Evolutionary conservation across 164 flowering plant species (phyloP).

Genomic region (Berberis vulgaris): DNA sequence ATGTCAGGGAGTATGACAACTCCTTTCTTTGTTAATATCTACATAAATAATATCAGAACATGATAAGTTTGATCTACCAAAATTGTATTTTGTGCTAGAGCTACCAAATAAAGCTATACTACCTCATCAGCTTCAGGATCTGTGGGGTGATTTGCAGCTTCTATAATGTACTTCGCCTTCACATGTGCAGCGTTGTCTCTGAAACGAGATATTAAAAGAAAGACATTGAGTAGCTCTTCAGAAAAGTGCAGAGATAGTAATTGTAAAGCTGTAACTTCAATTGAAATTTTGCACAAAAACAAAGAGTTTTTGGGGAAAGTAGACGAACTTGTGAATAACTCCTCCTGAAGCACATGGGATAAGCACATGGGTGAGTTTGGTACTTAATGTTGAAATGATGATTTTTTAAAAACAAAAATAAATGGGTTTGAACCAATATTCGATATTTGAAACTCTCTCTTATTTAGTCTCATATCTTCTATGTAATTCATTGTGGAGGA

Average conservation of each 20-base stretch:
- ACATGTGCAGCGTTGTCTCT: slow-evolving; percentile 75
- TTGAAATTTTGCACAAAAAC: neutral
- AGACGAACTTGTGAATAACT: slow-evolving; percentile 58
- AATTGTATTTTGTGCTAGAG: neutral
- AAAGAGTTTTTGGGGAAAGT: neutral
- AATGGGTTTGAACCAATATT: too few species aligned
- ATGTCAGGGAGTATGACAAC: slow-evolving; percentile 64
- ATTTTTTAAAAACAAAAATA: too few species aligned
- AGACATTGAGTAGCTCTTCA: neutral
- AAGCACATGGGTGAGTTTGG: too few species aligned
- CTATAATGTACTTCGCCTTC: slow-evolving; percentile 63
- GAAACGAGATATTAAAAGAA: slow-evolving; percentile 3
- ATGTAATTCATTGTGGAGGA: too few species aligned
- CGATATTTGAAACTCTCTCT: too few species aligned
- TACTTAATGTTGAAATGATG: too few species aligned
- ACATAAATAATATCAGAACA: neutral
- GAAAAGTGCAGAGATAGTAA: neutral
- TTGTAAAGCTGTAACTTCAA: neutral
- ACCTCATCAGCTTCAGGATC: slow-evolving; percentile 92
- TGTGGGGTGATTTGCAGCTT: slow-evolving; percentile 82
- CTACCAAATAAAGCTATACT: neutral
- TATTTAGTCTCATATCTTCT: too few species aligned
- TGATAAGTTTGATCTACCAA: neutral
- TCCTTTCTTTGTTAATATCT: slow-evolving; percentile 60
- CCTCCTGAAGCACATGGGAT: slow-evolving; percentile 85